Evolutionary conservation across 75 land plant species (phyloP), one percentile per base, ranked within the genome.

Genomic region (Gnetum montanum): DNA sequence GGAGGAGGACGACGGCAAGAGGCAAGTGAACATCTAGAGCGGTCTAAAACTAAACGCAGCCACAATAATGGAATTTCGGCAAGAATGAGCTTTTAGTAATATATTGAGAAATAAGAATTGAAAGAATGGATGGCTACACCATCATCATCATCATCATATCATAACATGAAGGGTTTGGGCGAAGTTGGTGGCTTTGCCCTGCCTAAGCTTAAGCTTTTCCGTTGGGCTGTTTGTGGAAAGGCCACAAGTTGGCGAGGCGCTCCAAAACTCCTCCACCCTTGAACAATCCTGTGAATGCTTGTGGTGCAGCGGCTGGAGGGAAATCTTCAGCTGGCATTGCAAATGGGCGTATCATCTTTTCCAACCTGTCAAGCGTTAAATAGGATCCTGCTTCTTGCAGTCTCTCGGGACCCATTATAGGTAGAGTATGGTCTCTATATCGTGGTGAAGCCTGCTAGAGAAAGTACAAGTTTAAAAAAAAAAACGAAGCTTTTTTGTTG

Each of bases 241-340:
- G 98, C 98, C 94, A 89, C 28, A 93, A 69, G 37, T 75, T 89
- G 22, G 69, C 96, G 34, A 93, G 79, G 50, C 95, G 95, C 61
- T 92, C 97, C 26, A 92, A 62, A 41, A 88, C 84, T 41, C 84
- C 83, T 20, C 77, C 84, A 61, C 89, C 73, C 65, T 84, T 91
- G 63, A 93, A 93, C 44, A 89, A 77, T 52, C 90, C 98, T 16
- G 90, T 61, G 63, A 93, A 89, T 22, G 70, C 82, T 31, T 82
- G 84, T 4, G 96, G 98, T 15, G 71, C 64, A 12, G 82, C 46
- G 36, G 98, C 82, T 13, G 98, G 98, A 33, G 96, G 98, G 46
- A 93, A 93, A 48, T 93, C 98, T 60, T 93, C 98, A 2, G 98
- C 95, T 46, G 98, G 98, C 98, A 93, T 93, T 7, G 98, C 98